These are phyloP conservation scores for Alternaria infectoria DNA, from an alignment of 2,329 filamentous ascomycete species.

Conservation along the genomic window DNA sequence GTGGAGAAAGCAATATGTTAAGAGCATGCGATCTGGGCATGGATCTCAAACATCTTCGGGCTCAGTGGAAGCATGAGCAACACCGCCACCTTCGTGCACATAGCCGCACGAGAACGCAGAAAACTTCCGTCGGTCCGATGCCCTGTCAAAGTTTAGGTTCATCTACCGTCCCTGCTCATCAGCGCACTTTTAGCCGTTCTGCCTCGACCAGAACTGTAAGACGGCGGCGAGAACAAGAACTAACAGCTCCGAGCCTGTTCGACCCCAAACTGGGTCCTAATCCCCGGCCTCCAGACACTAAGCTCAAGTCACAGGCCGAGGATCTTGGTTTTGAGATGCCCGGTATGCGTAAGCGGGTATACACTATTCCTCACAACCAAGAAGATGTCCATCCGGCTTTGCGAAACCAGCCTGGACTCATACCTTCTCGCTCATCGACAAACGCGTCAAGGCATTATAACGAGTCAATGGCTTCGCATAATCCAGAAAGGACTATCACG, in stretches of 20 bases:
- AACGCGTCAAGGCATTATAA: not conserved
- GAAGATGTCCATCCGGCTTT: not conserved
- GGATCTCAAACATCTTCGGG: slow-evolving; percentile 21
- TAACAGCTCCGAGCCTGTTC: not conserved
- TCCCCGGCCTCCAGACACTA: slow-evolving; percentile 5
- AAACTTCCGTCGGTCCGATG: not conserved
- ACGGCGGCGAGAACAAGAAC: not conserved
- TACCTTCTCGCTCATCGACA: not conserved
- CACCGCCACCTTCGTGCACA: not conserved
- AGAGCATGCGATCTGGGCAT: slow-evolving; percentile 31
- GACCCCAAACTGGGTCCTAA: slow-evolving; percentile 12
- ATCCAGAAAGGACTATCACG: not conserved
- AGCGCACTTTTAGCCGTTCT: not conserved
- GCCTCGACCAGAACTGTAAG: not conserved
- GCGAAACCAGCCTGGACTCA: not conserved
- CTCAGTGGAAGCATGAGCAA: slow-evolving; percentile 12
- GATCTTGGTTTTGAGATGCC: slow-evolving; percentile 7
- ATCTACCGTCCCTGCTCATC: not conserved
- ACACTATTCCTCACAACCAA: not conserved
- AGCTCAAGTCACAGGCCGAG: not conserved
- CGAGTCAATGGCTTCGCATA: not conserved
- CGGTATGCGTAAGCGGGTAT: not conserved
- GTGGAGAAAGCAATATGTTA: slow-evolving; percentile 11
- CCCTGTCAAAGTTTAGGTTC: not conserved
- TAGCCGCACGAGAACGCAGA: not conserved